Evolutionary conservation across 257 asterid genomes (phyloP).

Genomic region (Orobanche coerulescens): DNA sequence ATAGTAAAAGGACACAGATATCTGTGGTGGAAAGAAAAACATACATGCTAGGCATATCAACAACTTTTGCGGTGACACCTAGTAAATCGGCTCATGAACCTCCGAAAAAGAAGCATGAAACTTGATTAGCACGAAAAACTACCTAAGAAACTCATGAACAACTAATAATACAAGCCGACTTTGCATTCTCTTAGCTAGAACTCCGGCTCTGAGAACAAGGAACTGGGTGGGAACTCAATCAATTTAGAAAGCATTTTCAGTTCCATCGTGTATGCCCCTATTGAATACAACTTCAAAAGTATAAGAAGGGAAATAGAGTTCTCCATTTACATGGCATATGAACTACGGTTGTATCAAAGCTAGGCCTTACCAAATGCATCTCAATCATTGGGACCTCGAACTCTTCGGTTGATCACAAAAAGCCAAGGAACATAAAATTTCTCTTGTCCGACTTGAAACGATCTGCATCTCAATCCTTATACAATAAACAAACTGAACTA

Average conservation of each 20-base stretch:
- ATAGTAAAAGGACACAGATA: neutral
- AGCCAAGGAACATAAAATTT: slow-evolving; percentile 87
- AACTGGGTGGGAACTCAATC: neutral
- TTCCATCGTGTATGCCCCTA: neutral
- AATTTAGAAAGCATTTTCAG: neutral
- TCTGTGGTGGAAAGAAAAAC: slow-evolving; percentile 22
- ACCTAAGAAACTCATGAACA: slow-evolving; percentile 6
- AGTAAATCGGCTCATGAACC: slow-evolving; percentile 79
- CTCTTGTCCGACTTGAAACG: slow-evolving; percentile 91
- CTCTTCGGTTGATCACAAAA: slow-evolving; percentile 70
- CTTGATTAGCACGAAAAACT: slow-evolving; percentile 22
- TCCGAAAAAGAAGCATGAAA: slow-evolving; percentile 37
- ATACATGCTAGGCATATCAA: slow-evolving; percentile 86
- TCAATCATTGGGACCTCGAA: slow-evolving; percentile 90
- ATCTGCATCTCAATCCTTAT: slow-evolving; percentile 55
- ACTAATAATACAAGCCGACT: neutral
- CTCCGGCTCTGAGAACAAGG: slow-evolving; percentile 2
- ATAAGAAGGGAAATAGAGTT: neutral
- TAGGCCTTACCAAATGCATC: slow-evolving; percentile 64
- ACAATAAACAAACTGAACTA: too few relatives aligned
- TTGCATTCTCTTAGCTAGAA: too few relatives aligned
- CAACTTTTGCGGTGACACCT: slow-evolving; percentile 79
- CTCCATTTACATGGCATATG: neutral
- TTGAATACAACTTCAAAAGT: neutral
- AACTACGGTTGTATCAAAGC: neutral